These are phyloP conservation scores for Gracilariopsis chorda DNA, from an alignment of 23 red algal genomes.

Conservation along the genomic window DNA sequence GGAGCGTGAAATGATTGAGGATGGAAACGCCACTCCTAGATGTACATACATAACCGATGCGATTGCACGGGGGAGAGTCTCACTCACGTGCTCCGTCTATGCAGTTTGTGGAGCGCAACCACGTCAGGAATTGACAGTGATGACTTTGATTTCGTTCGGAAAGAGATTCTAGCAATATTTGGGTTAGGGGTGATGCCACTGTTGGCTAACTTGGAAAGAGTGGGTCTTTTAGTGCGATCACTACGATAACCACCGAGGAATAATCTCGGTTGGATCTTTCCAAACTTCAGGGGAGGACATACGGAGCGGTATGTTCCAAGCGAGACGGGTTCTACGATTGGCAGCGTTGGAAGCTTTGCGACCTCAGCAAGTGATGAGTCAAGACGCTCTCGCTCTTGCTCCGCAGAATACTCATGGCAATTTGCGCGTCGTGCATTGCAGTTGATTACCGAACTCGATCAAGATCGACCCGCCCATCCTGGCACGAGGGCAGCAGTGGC, in stretches of 20 bases:
- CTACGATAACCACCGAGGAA: background rate
- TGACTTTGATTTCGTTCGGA: conserved; percentile 31
- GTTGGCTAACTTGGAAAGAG: conserved; percentile 46
- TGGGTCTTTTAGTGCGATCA: conserved; percentile 38
- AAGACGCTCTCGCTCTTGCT: background rate
- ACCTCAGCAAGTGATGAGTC: background rate
- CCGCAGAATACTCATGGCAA: conserved; percentile 66
- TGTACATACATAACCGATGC: conserved; percentile 16
- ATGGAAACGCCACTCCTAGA: conserved; percentile 15
- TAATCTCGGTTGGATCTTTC: conserved; percentile 33
- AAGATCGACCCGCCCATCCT: background rate
- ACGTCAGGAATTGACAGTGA: conserved; percentile 50
- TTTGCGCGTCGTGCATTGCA: conserved; percentile 63
- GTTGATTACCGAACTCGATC: conserved; percentile 61
- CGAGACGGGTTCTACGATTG: conserved; percentile 18
- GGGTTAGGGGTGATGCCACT: conserved; percentile 40
- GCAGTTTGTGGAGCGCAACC: conserved; percentile 44
- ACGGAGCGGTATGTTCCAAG: conserved; percentile 1
- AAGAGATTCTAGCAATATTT: conserved; percentile 54
- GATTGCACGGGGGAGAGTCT: conserved; percentile 46
- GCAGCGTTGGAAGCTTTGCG: conserved; percentile 9
- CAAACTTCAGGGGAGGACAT: conserved; percentile 26
- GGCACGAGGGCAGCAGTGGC: conserved; percentile 33
- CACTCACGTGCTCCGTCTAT: conserved; percentile 39
- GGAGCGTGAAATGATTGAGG: conserved; percentile 70